A percentile compares a stretch with the other conserved stretches of the same genome.
Evolutionary conservation across 2,329 filamentous ascomycete genomes (phyloP).

Genomic region (Cadophora sp.): DNA sequence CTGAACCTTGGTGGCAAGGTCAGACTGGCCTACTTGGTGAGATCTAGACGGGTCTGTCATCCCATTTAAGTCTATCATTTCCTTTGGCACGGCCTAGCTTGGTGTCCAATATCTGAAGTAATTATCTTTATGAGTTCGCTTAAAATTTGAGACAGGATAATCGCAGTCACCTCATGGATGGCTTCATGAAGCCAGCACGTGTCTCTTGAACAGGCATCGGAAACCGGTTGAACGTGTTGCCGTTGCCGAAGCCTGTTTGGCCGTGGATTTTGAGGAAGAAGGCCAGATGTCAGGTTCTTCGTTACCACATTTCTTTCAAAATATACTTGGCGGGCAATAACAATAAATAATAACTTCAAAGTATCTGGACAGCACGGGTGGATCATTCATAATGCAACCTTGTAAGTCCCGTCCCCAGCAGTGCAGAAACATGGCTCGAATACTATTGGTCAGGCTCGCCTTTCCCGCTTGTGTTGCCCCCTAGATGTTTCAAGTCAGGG

Average conservation of each 20-base stretch:
- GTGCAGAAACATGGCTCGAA: constrained; percentile 15
- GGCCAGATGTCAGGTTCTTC: background rate
- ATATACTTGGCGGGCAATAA: background rate
- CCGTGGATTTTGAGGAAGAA: background rate
- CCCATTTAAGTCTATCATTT: background rate
- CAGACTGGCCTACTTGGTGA: background rate
- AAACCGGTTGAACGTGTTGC: background rate
- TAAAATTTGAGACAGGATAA: constrained; percentile 5
- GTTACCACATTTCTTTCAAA: background rate
- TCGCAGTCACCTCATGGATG: background rate
- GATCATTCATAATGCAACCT: background rate
- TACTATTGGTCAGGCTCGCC: constrained; percentile 17
- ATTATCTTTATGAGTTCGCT: background rate
- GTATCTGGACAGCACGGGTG: background rate
- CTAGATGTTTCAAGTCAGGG: constrained; percentile 28
- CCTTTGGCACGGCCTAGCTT: background rate
- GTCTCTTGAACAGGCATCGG: background rate
- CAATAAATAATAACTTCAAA: background rate
- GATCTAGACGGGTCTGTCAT: background rate
- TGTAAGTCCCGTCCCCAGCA: background rate
- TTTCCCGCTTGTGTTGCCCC: constrained; percentile 8
- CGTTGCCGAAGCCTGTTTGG: background rate
- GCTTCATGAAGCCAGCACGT: constrained; percentile 3
- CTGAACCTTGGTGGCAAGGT: background rate
- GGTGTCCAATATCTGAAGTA: background rate